These are phyloP conservation scores for Vigna mungo DNA, from an alignment of 306 rosid genomes.

Conservation along the genomic window DNA sequence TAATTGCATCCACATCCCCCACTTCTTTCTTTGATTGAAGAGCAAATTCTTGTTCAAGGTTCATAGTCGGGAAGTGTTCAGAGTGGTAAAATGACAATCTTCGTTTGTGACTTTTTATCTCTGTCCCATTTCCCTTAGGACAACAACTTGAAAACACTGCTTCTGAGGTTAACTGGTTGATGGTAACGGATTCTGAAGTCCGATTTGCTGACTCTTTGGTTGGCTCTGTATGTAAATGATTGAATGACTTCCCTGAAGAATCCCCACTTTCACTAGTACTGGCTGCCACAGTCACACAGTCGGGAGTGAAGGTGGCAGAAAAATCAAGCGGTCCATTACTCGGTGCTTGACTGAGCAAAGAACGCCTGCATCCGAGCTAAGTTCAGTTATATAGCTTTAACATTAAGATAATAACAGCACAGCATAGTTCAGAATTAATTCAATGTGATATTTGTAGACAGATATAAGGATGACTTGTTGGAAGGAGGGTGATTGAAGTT, in stretches of 20 bases:
- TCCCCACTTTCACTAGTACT: slow-evolving; percentile 55
- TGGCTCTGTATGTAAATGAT: slow-evolving; percentile 46
- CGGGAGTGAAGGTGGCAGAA: slow-evolving; percentile 57
- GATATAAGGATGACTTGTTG: no score
- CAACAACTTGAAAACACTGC: slow-evolving; percentile 51
- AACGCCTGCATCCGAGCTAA: slow-evolving; percentile 71
- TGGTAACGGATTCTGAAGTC: slow-evolving; percentile 46
- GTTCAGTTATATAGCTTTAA: slow-evolving; percentile 41
- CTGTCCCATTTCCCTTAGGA: slow-evolving; percentile 40
- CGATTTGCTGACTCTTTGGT: slow-evolving; percentile 48
- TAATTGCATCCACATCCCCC: slow-evolving; percentile 37
- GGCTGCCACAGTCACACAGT: slow-evolving; percentile 44
- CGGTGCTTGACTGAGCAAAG: slow-evolving; percentile 93
- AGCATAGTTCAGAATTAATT: slow-evolving; percentile 12
- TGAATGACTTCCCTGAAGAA: slow-evolving; percentile 52
- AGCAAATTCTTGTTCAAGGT: slow-evolving; percentile 69
- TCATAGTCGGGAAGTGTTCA: slow-evolving; percentile 61
- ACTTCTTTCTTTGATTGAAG: slow-evolving; percentile 56
- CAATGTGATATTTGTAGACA: neutral
- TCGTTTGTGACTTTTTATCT: slow-evolving; percentile 58
- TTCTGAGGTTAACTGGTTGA: slow-evolving; percentile 48
- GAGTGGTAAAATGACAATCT: slow-evolving; percentile 57
- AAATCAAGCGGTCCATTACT: slow-evolving; percentile 43
- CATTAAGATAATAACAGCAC: neutral
- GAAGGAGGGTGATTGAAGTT: no score